Evolutionary conservation across 441 rosid species (phyloP).

Genomic region (Populus hybrid): DNA sequence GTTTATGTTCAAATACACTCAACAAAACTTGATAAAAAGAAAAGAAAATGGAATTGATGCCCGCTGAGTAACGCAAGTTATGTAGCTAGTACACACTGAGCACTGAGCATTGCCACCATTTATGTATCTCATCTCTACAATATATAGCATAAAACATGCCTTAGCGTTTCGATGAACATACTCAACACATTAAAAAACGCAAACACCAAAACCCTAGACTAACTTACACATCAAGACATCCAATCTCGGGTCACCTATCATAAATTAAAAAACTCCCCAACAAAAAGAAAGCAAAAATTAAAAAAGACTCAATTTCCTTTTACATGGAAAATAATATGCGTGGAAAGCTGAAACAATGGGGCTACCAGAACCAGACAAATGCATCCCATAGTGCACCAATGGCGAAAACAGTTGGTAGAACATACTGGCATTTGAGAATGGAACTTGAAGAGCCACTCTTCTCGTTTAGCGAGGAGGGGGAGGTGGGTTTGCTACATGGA

Average conservation of each 20-base stretch:
- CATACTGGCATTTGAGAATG: constrained; percentile 29
- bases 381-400: constrained; percentile 51
- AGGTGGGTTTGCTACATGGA: constrained; percentile 59
- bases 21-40: too few relatives aligned
- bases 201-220: neutral
- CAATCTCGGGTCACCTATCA: constrained; percentile 10
- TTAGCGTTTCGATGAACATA: neutral
- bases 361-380: constrained; percentile 40
- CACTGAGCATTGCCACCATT: too few relatives aligned
- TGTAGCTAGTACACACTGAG: too few relatives aligned
- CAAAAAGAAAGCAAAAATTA: neutral
- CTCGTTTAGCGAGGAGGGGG: constrained; percentile 54
- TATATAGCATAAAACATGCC: constrained; percentile 6
- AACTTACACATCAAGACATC: too few relatives aligned
- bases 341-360: neutral
- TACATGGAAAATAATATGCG: neutral
- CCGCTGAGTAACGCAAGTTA: too few relatives aligned
- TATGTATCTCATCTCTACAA: too few relatives aligned
- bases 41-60: too few relatives aligned
- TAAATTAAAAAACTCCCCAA: constrained; percentile 5
- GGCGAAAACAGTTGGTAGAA: constrained; percentile 45
- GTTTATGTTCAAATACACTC: too few relatives aligned
- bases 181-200: neutral
- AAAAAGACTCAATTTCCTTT: constrained; percentile 18
- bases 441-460: constrained; percentile 32